Percentiles rank a stretch among this genome's conserved stretches.
phyloP scores from a whole-genome alignment of 2,329 filamentous ascomycete species.

The Cryphonectria parasitica region DNA sequence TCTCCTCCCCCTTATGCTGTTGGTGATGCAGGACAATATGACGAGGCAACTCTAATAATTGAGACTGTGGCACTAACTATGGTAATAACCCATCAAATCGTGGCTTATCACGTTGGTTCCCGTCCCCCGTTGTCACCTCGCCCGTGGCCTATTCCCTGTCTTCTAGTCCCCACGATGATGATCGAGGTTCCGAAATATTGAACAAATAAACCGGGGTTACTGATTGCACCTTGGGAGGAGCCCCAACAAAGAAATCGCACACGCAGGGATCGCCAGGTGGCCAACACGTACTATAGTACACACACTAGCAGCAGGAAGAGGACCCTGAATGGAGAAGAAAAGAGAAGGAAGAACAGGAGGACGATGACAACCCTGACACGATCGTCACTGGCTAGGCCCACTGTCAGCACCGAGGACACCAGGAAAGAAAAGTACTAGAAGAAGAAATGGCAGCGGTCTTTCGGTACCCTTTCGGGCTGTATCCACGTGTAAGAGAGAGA shows the following conservation, averaged over 20 bases:
- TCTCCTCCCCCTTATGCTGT: background rate
- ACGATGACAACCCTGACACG: background rate
- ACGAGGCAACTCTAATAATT: background rate
- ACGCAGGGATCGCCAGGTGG: background rate
- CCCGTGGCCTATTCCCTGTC: background rate
- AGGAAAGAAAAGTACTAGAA: background rate
- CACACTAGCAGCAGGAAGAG: background rate
- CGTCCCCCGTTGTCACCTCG: too few relatives aligned
- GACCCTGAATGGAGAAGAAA: background rate
- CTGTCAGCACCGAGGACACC: background rate
- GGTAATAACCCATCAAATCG: background rate
- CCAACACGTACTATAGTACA: background rate
- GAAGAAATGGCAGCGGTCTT: conserved; percentile 15
- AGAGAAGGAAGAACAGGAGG: background rate
- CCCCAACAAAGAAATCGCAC: background rate
- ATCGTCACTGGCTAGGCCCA: background rate
- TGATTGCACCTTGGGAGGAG: background rate
- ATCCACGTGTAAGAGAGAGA: background rate
- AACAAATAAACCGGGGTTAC: background rate
- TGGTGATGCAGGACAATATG: background rate
- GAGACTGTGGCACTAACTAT: background rate
- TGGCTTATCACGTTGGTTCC: background rate
- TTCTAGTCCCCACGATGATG: background rate
- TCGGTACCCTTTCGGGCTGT: background rate
- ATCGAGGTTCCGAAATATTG: background rate